Percentiles rank a stretch among this genome's conserved stretches.
Evolutionary conservation across 371 early-diverging fungal genomes (phyloP).

Genomic region (Amoeboaphelidium occidentale): DNA sequence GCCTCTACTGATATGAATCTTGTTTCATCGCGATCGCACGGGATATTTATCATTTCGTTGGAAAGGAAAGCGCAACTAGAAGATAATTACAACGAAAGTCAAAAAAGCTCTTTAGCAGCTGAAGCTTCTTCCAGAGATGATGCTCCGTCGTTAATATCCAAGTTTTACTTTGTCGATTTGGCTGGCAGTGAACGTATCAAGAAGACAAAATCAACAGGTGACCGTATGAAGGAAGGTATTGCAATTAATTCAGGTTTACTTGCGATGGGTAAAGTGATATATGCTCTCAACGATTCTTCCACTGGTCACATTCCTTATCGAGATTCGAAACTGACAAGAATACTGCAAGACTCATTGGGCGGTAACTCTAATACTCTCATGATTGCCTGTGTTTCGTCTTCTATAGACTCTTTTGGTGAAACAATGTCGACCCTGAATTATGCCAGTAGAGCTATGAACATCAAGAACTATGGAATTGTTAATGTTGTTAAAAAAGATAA

Average conservation of each 20-base stretch:
- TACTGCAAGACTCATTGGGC: constrained; percentile 88
- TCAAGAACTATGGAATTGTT: constrained; percentile 47
- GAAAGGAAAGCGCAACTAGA: constrained; percentile 17
- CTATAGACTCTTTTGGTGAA: constrained; percentile 54
- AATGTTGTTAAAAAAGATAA: constrained; percentile 12
- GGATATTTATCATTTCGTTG: constrained; percentile 81
- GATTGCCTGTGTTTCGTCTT: constrained; percentile 76
- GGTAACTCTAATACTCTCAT: constrained; percentile 73
- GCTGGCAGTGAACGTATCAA: constrained; percentile 98
- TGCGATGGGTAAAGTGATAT: constrained; percentile 96
- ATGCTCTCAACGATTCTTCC: constrained; percentile 77
- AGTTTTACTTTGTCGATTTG: constrained; percentile 98
- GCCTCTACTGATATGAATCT: constrained; percentile 93
- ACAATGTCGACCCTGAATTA: constrained; percentile 80
- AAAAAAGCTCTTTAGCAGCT: constrained; percentile 3
- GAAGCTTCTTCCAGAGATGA: constrained; percentile 7
- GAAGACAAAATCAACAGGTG: constrained; percentile 79
- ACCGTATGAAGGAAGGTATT: constrained; percentile 88
- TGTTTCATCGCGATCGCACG: constrained; percentile 85
- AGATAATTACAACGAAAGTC: neutral
- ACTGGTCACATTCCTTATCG: constrained; percentile 75
- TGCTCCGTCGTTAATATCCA: constrained; percentile 30
- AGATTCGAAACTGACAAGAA: constrained; percentile 80
- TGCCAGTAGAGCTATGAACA: constrained; percentile 62
- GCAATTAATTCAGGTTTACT: constrained; percentile 93